A percentile compares a stretch with the other conserved stretches of the same genome.
These are phyloP conservation scores for Pichia rugopelliculosa DNA, from an alignment of 805 yeast species.

Conservation along the genomic window DNA sequence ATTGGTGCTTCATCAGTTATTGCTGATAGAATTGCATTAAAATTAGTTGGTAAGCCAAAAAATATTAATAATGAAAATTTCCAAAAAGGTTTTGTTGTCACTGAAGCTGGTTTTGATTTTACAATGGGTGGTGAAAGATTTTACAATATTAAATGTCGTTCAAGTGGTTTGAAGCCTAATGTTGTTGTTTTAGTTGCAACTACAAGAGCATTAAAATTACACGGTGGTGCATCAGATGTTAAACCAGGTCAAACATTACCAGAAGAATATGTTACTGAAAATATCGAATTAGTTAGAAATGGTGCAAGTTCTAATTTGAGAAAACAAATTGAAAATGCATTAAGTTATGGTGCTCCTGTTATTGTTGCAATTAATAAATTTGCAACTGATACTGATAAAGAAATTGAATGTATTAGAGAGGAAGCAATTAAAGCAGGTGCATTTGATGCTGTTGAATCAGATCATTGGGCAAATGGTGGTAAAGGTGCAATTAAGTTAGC, in stretches of 20 bases:
- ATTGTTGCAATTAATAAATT: constrained; percentile 78
- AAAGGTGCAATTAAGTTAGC: constrained; percentile 72
- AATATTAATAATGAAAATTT: constrained; percentile 27
- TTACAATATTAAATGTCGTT: constrained; percentile 72
- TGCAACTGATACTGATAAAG: constrained; percentile 63
- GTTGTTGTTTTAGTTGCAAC: constrained; percentile 78
- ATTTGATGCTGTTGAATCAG: constrained; percentile 65
- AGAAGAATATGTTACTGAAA: constrained; percentile 62
- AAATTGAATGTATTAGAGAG: constrained; percentile 59
- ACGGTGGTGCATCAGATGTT: constrained; percentile 86
- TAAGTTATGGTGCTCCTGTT: constrained; percentile 66
- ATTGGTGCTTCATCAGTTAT: constrained; percentile 80
- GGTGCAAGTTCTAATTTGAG: constrained; percentile 66
- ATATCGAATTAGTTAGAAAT: constrained; percentile 55
- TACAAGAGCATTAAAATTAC: constrained; percentile 75
- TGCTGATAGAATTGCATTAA: constrained; percentile 77
- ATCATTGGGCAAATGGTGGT: constrained; percentile 89
- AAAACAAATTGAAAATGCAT: constrained; percentile 70
- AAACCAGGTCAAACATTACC: constrained; percentile 80
- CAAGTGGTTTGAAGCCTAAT: constrained; percentile 74
- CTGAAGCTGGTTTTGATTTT: constrained; percentile 87
- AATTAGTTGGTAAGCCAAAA: constrained; percentile 52
- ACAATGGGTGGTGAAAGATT: constrained; percentile 91
- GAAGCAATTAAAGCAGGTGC: constrained; percentile 75
- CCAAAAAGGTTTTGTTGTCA: constrained; percentile 63